Evolutionary conservation across 2,329 filamentous ascomycete species (phyloP), one percentile per base, ranked within the genome.

Genomic region (Juglanconis oblonga): DNA sequence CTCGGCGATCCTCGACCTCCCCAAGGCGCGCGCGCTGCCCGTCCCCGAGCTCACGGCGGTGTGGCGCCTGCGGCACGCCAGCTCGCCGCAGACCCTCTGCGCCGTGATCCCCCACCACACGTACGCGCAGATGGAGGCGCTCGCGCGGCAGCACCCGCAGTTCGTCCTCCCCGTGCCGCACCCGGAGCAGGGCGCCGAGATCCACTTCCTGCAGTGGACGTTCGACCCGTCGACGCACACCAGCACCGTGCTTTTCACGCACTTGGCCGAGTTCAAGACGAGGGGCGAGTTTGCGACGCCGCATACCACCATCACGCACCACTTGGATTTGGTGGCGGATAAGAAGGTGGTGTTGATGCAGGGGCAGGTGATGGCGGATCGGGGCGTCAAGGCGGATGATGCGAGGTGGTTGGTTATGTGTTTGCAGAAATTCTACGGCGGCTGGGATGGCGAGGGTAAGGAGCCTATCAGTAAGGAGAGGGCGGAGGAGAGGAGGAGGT

Each of bases 121-220:
- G n/a, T 98, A 93, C 78, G 72, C 78, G 38, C 80, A 84, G 55
- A 91, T 99, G 71, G 85, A 88, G 64, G 72, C 77, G 0, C 86
- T 87, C 2, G 95, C 93, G 13, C 86, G 86, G 64, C 79, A 79
- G 55, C 85, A 94, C 72, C 95, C 95, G 13, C 88, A 92, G 67
- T 99, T 99, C 77, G 88, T 99, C 58, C 84, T 99, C 1, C 95
- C 95, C 0, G 83, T 98, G 6, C 90, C 90, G 65, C 90, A 84
- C 74, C 76, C 77, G 51, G 77, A 74, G 31, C 79, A 80, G 65
- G 91, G 91, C 55, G 91, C 92, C 51, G 95, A 98, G 74, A 92
- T 99, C 50, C 95, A 99, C 76, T 97, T 96, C 74, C 76, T 99
- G 64, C 94, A 99, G 76, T 99, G 96, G 92, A 90, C 90, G 0